Evolutionary conservation across 306 rosid genomes (phyloP), one percentile per base, ranked within the genome.

Genomic region (Arachis hypogaea): DNA sequence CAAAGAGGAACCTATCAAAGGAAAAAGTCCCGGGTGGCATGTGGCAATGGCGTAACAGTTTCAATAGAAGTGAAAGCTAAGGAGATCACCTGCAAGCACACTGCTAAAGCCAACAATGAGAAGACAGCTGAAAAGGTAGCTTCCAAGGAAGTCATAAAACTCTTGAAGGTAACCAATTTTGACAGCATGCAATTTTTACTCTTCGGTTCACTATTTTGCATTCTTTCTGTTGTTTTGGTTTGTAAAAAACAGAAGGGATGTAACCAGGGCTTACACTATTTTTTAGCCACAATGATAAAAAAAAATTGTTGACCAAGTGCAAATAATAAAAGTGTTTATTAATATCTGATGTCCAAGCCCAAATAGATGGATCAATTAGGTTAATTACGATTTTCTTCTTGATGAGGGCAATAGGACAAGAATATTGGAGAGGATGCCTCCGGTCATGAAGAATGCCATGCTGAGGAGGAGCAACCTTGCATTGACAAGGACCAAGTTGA

Each of bases 61-160:
- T 85, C 85, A 47, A 43, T 88, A 2, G 71, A 79, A 81, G 97
- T 87, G 49, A 68, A 72, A 69, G 91, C 83, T 16, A 59, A 84
- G 49, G 87, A 85, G 14, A 41, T 5, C 43, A 14, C 30, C 2
- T 64, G 68, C 73, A 9, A 66, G 72, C 5, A 18, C 47, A 76
- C 87, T 0, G 68, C 63, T 3, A 22, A 29, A 3, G 76, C 78
- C 67, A 10, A 59, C 5, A 77, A 77, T 14, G 64, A 55, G 64
- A 45, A 7, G 56, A 82, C 28, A 0, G 91, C 89, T 0, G 55
- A 10, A 41, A 82, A 72, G 43, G 0, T 81, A 29, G 92, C 95
- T 3, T 79, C 81, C 78, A 85, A 75, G 66, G 74, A 82, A 47
- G 81, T 85, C 47, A 74, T 91, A 56, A 70, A 77, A 63, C 46